phyloP scores from a whole-genome alignment of 257 asterid species.

The Rehmannia glutinosa region DNA sequence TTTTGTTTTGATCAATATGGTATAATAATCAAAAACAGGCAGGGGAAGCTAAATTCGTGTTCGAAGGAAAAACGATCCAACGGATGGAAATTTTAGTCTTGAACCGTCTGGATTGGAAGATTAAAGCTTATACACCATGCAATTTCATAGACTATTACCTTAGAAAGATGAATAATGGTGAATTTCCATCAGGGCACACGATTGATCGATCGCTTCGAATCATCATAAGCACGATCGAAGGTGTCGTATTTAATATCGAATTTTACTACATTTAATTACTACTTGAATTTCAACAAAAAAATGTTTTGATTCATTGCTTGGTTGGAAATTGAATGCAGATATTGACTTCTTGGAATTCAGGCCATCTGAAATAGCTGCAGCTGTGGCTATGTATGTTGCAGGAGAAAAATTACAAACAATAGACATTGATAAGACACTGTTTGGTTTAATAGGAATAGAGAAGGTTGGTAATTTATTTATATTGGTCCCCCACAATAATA shows the following conservation, averaged over 20 bases:
- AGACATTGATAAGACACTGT: conserved; percentile 46
- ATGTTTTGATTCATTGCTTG: too few species aligned
- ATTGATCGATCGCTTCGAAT: conserved; percentile 43
- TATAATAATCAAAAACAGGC: conserved; percentile 31
- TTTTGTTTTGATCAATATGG: neutral
- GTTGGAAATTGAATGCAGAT: conserved; percentile 63
- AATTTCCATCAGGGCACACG: conserved; percentile 19
- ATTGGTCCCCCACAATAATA: conserved; percentile 14
- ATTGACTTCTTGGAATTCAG: conserved; percentile 79
- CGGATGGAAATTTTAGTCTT: conserved; percentile 73
- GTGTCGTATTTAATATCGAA: conserved; percentile 21
- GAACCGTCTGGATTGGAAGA: conserved; percentile 54
- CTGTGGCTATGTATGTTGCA: conserved; percentile 66
- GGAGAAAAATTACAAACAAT: conserved; percentile 30
- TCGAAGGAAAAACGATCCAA: conserved; percentile 52
- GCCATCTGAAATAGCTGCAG: conserved; percentile 86
- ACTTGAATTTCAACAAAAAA: too few species aligned
- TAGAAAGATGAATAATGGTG: conserved; percentile 39
- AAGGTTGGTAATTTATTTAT: conserved; percentile 44
- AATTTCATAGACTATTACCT: conserved; percentile 53
- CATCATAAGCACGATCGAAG: conserved; percentile 47
- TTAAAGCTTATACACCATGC: conserved; percentile 62
- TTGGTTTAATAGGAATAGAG: conserved; percentile 45
- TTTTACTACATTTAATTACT: too few species aligned
- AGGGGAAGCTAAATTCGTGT: conserved; percentile 40